A percentile compares a stretch with the other conserved stretches of the same genome.
These are phyloP conservation scores for Raddia guianensis DNA, from an alignment of 176 grass and related monocot species.

Conservation along the genomic window DNA sequence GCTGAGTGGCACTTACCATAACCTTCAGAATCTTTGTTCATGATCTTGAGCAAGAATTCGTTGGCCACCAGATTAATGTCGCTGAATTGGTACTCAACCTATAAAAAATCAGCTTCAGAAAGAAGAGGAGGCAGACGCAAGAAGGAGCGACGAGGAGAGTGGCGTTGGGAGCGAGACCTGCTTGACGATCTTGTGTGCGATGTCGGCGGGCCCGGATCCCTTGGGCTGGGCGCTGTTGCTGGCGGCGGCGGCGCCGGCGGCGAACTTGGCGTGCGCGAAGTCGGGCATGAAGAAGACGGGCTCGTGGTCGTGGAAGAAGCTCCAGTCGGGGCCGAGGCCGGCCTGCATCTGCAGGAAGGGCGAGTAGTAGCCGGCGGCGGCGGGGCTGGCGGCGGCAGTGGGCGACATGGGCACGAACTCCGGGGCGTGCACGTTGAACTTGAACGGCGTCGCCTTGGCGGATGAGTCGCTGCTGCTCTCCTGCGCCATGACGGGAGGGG, in stretches of 20 bases:
- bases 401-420: constrained; percentile 75
- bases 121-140: neutral
- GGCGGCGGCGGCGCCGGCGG: neutral
- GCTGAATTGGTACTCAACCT: constrained; percentile 90
- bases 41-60: constrained; percentile 83
- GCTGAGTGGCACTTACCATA: constrained; percentile 46
- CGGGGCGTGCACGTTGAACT: constrained; percentile 68
- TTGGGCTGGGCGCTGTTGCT: constrained; percentile 45
- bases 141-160: too few relatives aligned
- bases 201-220: constrained; percentile 33
- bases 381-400: constrained; percentile 23
- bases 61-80: constrained; percentile 74
- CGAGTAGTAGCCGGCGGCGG: constrained; percentile 51
- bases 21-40: constrained; percentile 78
- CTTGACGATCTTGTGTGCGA: constrained; percentile 75
- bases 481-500: constrained; percentile 32
- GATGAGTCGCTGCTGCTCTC: constrained; percentile 26
- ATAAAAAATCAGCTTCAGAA: neutral
- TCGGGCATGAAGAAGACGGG: constrained; percentile 68
- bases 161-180: constrained; percentile 31
- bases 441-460: constrained; percentile 38
- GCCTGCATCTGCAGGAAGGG: constrained; percentile 61
- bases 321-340: constrained; percentile 49
- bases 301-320: constrained; percentile 66
- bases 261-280: constrained; percentile 55